Evolutionary conservation across 1,139 yeast species (phyloP), one percentile per base, ranked within the genome.

Genomic region (Pneumocystis oryctolagi): DNA sequence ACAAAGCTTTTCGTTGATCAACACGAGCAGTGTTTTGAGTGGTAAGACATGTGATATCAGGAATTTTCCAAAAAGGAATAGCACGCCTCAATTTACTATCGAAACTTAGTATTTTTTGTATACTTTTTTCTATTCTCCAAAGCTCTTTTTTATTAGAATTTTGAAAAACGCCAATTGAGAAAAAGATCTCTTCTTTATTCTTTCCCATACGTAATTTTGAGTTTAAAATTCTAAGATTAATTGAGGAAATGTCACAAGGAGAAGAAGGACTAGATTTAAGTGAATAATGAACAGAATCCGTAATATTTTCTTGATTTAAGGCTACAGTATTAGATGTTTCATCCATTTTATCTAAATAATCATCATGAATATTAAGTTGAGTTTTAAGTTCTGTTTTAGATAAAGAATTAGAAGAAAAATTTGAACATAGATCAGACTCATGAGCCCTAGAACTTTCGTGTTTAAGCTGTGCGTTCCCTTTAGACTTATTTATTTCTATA

Each of bases 1-100:
- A 42, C 8, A 59, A 32, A 32, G 47, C 61, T 39, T 59, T 37
- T 28, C 61, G 61, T 25, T 39, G 57, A 56, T 59, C 61, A 37
- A 59, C 56, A 18, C 47, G 42, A n/a, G 47, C 39, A 12, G 53
- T 42, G 25, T n/a, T 56, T 20, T 57, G 42, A 39, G 37, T 57
- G 3, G 28, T 39, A 57, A 39, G 42, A 47, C 31, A 25, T 25
- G n/a, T 47, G 12, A 47, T 47, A 47, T 47, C 55, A 18, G 55
- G 55, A 25, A 47, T 47, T 47, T 47, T 47, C 55, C 55, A 47
- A 25, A 12, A 47, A 47, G 30, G 55, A 12, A 25, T 12, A 47
- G 20, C 5, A 47, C 55, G 55, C 8, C n/a, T 35, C 14, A 57
- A 30, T 20, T 35, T 39, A 20, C 30, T 37, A 57, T 57, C 59